phyloP scores from a whole-genome alignment of 2,329 filamentous ascomycete genomes.

The Aspergillus neoniger region DNA sequence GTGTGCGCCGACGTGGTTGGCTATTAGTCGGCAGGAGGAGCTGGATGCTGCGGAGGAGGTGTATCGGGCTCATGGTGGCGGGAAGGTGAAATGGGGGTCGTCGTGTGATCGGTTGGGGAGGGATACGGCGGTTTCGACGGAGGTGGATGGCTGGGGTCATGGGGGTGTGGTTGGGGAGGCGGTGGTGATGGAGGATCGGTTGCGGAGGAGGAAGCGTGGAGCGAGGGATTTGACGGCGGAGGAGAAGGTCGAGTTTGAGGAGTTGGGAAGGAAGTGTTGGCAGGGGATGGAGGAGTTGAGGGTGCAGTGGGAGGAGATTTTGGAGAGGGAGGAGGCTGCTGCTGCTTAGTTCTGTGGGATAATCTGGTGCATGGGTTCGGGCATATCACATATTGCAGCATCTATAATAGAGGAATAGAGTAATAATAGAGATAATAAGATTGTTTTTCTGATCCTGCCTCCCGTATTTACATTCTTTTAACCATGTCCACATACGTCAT shows the following conservation, averaged over 20 bases:
- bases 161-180: slow-evolving; percentile 58
- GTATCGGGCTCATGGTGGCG: slow-evolving; percentile 60
- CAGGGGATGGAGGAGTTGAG: slow-evolving; percentile 47
- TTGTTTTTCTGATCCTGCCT: slow-evolving; percentile 21
- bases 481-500: slow-evolving; percentile 38
- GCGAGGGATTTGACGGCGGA: slow-evolving; percentile 58
- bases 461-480: slow-evolving; percentile 39
- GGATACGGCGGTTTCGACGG: slow-evolving; percentile 70
- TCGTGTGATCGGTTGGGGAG: slow-evolving; percentile 61
- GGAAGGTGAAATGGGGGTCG: slow-evolving; percentile 81
- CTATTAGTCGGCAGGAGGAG: slow-evolving; percentile 61
- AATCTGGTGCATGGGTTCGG: background rate
- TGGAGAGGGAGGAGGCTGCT: slow-evolving; percentile 31
- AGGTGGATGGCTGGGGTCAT: slow-evolving; percentile 82
- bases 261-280: slow-evolving; percentile 45
- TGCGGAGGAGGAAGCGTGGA: slow-evolving; percentile 59
- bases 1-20: slow-evolving; percentile 73
- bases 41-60: slow-evolving; percentile 41
- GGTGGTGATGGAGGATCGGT: slow-evolving; percentile 52
- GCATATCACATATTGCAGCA: background rate
- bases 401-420: background rate
- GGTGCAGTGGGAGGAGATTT: slow-evolving; percentile 40
- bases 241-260: slow-evolving; percentile 41
- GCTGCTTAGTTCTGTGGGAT: too few relatives aligned
- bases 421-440: background rate